Percentiles rank a stretch among this genome's conserved stretches.
Conservation (phyloP, 2,329 filamentous ascomycete species). For the Aulographum hederae region DNA sequence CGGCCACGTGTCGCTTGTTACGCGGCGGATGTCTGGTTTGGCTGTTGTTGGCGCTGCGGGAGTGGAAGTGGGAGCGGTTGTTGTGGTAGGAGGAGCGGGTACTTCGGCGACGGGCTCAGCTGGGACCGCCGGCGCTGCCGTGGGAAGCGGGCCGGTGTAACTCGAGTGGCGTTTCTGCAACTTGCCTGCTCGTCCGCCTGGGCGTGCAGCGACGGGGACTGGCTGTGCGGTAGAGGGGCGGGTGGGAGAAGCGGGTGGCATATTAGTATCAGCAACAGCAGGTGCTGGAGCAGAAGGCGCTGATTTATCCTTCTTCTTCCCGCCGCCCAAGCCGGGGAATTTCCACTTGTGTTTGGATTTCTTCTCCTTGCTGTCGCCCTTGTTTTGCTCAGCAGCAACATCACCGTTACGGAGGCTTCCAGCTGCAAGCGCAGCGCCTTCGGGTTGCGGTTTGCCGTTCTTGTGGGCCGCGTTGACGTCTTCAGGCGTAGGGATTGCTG, state of each 20-base stretch:
- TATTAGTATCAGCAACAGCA: too few species aligned
- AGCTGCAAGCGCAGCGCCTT: too few species aligned
- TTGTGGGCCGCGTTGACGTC: conserved; percentile 15
- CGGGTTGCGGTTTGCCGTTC: conserved; percentile 6
- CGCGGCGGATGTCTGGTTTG: too few species aligned
- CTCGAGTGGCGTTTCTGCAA: conserved; percentile 11
- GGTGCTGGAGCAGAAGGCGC: too few species aligned
- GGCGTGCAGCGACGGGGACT: conserved; percentile 8
- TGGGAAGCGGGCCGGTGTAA: conserved; percentile 15
- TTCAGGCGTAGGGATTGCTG: conserved; percentile 26
- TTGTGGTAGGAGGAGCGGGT: too few species aligned
- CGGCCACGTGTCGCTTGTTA: too few species aligned
- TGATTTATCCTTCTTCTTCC: conserved; percentile 41
- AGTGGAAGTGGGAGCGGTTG: too few species aligned
- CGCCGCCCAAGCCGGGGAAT: conserved; percentile 31
- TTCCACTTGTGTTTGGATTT: conserved; percentile 16
- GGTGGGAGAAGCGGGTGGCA: too few species aligned
- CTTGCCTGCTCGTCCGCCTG: conserved; percentile 13
- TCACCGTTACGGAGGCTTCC: too few species aligned
- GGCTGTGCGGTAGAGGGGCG: conserved; percentile 19
- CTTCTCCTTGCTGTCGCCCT: conserved; percentile 2
- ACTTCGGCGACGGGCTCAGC: too few species aligned
- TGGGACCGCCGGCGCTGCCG: conserved; percentile 10
- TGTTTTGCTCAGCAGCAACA: too few species aligned
- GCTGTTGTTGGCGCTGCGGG: too few species aligned